Percentiles rank a stretch among this genome's conserved stretches.
phyloP scores from a whole-genome alignment of 805 yeast genomes.

The Pichia thaimueangensis region DNA sequence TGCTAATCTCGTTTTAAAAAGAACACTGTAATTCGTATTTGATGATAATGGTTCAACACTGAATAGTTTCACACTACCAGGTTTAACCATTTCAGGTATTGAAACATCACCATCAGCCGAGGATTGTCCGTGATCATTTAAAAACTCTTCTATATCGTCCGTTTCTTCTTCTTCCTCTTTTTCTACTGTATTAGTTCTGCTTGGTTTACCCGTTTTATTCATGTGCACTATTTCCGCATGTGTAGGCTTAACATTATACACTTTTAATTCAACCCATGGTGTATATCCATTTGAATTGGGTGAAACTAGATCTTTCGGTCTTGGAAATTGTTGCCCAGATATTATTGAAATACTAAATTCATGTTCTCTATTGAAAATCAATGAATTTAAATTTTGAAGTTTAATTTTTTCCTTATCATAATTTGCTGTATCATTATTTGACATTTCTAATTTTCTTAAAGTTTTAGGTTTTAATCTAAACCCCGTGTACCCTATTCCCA shows the following conservation, averaged over 20 bases:
- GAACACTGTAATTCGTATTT: constrained; percentile 10
- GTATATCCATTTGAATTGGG: constrained; percentile 33
- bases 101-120: neutral
- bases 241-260: constrained; percentile 38
- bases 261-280: constrained; percentile 58
- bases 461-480: constrained; percentile 69
- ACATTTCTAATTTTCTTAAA: constrained; percentile 13
- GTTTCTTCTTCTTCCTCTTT: neutral
- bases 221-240: constrained; percentile 12
- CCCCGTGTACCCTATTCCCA: constrained; percentile 43
- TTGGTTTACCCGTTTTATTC: neutral
- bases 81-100: neutral
- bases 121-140: too few species aligned
- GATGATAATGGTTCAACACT: constrained; percentile 2
- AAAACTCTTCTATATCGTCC: neutral
- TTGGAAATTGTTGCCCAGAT: constrained; percentile 83
- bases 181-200: neutral
- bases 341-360: constrained; percentile 42
- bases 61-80: constrained; percentile 8
- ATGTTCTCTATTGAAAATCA: constrained; percentile 12
- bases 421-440: neutral
- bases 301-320: constrained; percentile 39
- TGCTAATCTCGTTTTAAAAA: constrained; percentile 33
- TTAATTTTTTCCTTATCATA: constrained; percentile 2
- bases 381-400: neutral